phyloP scores from a whole-genome alignment of 2,329 filamentous ascomycete species.

The Neofusicoccum laricinum region DNA sequence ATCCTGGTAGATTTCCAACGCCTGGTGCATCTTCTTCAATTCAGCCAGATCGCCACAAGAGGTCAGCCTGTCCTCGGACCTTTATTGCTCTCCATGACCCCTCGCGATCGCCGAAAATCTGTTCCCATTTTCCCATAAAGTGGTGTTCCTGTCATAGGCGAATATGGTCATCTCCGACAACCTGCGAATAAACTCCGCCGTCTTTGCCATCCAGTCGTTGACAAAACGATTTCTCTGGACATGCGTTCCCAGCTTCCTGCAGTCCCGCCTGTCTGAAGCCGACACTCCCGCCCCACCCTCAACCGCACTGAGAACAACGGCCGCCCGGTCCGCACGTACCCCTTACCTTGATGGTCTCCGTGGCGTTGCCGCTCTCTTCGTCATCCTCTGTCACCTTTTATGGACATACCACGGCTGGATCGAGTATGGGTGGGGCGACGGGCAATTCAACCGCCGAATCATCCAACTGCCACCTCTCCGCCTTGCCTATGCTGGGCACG shows the following conservation, averaged over 20 bases:
- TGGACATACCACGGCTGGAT: not conserved
- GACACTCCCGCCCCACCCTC: too few species aligned
- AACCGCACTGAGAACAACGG: too few species aligned
- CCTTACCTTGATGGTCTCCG: not conserved
- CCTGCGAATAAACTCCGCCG: too few species aligned
- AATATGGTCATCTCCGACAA: too few species aligned
- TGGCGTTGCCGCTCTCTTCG: not conserved
- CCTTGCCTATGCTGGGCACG: constrained; percentile 34
- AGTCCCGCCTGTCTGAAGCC: not conserved
- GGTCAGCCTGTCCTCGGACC: too few species aligned
- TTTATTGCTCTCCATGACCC: too few species aligned
- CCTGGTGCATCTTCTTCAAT: too few species aligned
- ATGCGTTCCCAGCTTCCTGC: not conserved
- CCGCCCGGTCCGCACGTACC: not conserved
- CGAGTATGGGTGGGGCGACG: constrained; percentile 11
- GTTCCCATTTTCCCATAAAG: too few species aligned
- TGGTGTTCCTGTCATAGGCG: too few species aligned
- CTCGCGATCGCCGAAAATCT: too few species aligned
- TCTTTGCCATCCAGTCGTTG: not conserved
- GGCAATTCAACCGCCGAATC: constrained; percentile 14
- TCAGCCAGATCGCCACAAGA: too few species aligned
- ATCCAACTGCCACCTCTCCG: constrained; percentile 19
- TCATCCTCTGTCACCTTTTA: not conserved
- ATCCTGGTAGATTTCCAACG: too few species aligned
- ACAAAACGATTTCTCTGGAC: not conserved